Percentiles rank a stretch among this genome's conserved stretches.
Conservation (phyloP, 768 basidiomycete species). For the Lactarius sp. region DNA sequence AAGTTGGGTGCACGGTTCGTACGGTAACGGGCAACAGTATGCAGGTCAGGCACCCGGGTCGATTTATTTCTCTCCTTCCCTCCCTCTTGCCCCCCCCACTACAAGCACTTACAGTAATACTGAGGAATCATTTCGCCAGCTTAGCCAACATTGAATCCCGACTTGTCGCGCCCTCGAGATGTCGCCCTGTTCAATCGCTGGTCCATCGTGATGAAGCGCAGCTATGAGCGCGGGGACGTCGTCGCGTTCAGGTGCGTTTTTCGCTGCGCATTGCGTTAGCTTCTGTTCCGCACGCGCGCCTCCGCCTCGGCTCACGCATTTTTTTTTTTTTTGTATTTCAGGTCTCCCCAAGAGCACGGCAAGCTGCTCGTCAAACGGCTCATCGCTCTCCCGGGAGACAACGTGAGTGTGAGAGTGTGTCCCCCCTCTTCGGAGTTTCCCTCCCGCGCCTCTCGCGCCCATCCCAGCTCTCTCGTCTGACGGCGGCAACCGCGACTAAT, state of each 20-base stretch:
- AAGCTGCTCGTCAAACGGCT: conserved; percentile 22
- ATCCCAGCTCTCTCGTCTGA: not conserved
- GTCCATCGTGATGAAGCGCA: conserved; percentile 13
- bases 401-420: not conserved
- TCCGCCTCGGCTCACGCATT: no score
- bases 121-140: conserved; percentile 9
- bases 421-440: no score
- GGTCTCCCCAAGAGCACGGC: conserved; percentile 21
- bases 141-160: conserved; percentile 26
- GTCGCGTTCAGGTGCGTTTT: conserved; percentile 21
- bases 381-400: conserved; percentile 25
- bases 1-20: conserved; percentile 18
- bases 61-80: not conserved
- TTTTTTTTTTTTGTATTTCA: not conserved
- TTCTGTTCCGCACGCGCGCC: no score
- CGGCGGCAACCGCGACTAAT: not conserved
- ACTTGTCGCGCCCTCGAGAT: conserved; percentile 20
- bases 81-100: no score
- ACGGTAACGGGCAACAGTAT: conserved; percentile 24
- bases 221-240: conserved; percentile 22
- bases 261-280: no score
- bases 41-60: conserved; percentile 18
- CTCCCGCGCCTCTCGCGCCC: not conserved
- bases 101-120: not conserved
- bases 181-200: conserved; percentile 22